Conservation (phyloP, 2,329 filamentous ascomycete species). For the Fusarium oxysporum region DNA sequence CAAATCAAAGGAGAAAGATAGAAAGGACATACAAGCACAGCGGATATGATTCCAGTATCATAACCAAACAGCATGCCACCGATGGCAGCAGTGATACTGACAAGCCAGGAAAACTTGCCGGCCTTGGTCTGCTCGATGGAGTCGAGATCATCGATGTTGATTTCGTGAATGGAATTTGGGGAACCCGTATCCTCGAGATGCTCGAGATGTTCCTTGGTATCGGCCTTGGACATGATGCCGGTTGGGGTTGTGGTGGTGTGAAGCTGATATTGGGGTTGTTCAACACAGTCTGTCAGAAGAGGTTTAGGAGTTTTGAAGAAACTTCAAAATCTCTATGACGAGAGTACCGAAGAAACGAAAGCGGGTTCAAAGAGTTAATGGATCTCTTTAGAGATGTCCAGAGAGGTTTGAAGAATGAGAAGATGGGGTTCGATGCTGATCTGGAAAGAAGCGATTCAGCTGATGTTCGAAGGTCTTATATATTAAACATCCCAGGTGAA, state of each 20-base stretch:
- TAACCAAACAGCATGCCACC: conserved; percentile 54
- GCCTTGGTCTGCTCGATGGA: conserved; percentile 43
- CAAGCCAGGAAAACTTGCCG: conserved; percentile 43
- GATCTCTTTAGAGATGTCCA: not conserved
- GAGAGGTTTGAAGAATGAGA: not conserved
- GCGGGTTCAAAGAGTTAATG: not conserved
- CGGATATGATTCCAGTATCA: conserved; percentile 54
- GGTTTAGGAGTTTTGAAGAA: not conserved
- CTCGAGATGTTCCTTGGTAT: conserved; percentile 35
- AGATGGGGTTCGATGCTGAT: conserved; percentile 14
- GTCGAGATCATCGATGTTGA: conserved; percentile 42
- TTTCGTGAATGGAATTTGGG: conserved; percentile 28
- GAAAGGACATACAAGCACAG: conserved; percentile 38
- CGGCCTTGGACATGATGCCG: conserved; percentile 35
- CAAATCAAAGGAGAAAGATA: not conserved
- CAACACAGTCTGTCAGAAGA: no score
- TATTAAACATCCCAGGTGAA: conserved; percentile 16
- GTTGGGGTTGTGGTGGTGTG: not conserved
- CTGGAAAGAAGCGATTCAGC: conserved; percentile 2
- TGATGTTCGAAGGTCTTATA: conserved; percentile 36
- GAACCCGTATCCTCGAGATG: conserved; percentile 36
- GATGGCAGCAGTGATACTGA: conserved; percentile 47
- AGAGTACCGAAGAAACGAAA: no score
- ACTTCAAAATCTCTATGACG: not conserved
- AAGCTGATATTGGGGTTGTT: no score